Conservation (phyloP, 148 eudicot genomes). For the Rheum nobile region DNA sequence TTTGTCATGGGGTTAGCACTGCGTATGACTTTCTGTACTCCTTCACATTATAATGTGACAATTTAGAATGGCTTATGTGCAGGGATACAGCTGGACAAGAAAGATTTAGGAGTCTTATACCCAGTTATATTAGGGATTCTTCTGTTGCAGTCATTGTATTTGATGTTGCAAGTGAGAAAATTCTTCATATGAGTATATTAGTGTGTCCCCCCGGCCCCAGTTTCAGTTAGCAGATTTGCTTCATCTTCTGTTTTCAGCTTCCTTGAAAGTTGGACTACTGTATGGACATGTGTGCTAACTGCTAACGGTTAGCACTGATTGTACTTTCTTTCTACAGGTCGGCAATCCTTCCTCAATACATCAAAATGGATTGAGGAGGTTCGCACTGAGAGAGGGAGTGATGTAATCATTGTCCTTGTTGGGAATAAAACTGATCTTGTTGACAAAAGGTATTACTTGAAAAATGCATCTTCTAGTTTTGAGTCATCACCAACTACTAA, state of each 20-base stretch:
- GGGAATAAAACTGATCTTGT: constrained; percentile 63
- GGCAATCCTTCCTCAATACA: constrained; percentile 48
- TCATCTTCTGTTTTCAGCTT: background rate
- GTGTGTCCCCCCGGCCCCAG: too few species aligned
- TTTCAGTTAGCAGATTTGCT: background rate
- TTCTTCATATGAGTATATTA: background rate
- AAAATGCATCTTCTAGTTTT: background rate
- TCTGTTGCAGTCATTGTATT: too few species aligned
- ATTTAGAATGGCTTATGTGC: constrained; percentile 4
- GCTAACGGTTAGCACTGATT: background rate
- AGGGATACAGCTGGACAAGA: constrained; percentile 65
- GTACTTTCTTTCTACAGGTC: constrained; percentile 19
- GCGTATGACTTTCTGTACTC: too few species aligned
- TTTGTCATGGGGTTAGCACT: too few species aligned
- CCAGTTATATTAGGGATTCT: too few species aligned
- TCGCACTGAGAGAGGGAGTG: too few species aligned
- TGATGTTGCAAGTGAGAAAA: too few species aligned
- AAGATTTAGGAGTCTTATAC: constrained; percentile 52
- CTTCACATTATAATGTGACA: background rate
- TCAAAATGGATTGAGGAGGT: too few species aligned
- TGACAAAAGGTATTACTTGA: constrained; percentile 38
- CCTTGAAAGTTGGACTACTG: background rate
- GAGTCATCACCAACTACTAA: background rate
- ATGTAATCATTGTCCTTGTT: constrained; percentile 49
- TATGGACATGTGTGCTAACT: background rate